Evolutionary conservation across 257 asterid species (phyloP).

Genomic region (Gentiana straminea): DNA sequence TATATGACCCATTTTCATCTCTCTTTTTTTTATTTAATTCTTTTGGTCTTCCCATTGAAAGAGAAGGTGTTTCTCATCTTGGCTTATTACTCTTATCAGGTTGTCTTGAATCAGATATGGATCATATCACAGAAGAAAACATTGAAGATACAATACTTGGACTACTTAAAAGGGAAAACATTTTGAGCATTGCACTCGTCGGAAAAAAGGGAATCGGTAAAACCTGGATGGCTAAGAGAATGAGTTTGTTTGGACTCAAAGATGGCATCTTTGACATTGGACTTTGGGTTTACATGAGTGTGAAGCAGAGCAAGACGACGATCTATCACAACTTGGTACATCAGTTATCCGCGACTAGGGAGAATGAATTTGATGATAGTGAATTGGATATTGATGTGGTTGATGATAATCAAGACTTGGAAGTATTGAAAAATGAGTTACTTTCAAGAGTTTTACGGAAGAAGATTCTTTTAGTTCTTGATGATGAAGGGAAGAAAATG

Average conservation of each 20-base stretch:
- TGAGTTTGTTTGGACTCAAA: conserved; percentile 9
- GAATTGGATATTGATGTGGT: not conserved
- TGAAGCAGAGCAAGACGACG: not conserved
- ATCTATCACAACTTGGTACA: conserved; percentile 4
- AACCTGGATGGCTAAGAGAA: conserved; percentile 15
- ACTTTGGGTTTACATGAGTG: conserved; percentile 10
- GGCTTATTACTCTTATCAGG: not conserved
- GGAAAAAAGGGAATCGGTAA: conserved; percentile 17
- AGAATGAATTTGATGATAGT: conserved; percentile 4
- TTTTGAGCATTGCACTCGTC: conserved; percentile 10
- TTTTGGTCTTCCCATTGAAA: too few relatives aligned
- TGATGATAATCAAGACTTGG: conserved; percentile 2
- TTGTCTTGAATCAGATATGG: conserved; percentile 5
- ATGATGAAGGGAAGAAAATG: conserved; percentile 9
- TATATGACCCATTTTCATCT: too few relatives aligned
- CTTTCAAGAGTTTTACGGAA: not conserved
- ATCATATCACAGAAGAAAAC: not conserved
- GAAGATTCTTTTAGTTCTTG: conserved; percentile 10
- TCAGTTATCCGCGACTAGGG: conserved; percentile 7
- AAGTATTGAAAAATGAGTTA: not conserved
- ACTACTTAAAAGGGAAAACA: not conserved
- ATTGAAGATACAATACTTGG: conserved; percentile 1
- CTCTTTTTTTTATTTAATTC: too few relatives aligned
- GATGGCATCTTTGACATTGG: conserved; percentile 3
- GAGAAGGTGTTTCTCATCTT: not conserved